phyloP scores from a whole-genome alignment of 2,329 filamentous ascomycete species.

The Neonectria ditissima region DNA sequence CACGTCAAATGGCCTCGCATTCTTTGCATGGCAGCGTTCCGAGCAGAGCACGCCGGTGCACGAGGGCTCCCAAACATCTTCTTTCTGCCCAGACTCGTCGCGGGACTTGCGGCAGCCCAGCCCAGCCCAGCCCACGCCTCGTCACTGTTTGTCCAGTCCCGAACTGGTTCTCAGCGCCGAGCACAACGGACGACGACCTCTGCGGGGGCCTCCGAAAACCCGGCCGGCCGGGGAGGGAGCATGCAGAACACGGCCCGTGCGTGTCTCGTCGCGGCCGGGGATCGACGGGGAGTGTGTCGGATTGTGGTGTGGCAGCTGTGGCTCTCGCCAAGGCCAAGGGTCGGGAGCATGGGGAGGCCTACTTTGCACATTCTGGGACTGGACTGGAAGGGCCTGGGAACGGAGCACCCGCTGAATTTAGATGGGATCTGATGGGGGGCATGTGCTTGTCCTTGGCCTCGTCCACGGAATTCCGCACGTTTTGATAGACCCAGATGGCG shows the following conservation, averaged over 20 bases:
- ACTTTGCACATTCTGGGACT: too few species aligned
- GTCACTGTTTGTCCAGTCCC: slow-evolving; percentile 37
- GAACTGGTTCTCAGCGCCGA: slow-evolving; percentile 38
- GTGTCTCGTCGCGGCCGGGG: slow-evolving; percentile 40
- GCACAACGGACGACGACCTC: slow-evolving; percentile 32
- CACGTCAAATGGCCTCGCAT: slow-evolving; percentile 5
- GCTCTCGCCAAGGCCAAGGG: slow-evolving; percentile 24
- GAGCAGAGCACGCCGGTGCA: slow-evolving; percentile 9
- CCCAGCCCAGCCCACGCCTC: not conserved
- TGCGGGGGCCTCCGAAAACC: slow-evolving; percentile 31
- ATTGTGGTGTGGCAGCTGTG: slow-evolving; percentile 46
- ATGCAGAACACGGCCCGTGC: slow-evolving; percentile 39
- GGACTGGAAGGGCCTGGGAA: slow-evolving; percentile 1
- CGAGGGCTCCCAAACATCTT: slow-evolving; percentile 15
- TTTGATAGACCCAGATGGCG: slow-evolving; percentile 16
- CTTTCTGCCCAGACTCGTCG: slow-evolving; percentile 5
- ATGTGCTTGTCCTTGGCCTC: not conserved
- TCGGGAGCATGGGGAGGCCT: slow-evolving; percentile 12
- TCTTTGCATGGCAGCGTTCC: slow-evolving; percentile 17
- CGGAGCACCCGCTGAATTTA: slow-evolving; percentile 19
- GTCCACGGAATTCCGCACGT: not conserved
- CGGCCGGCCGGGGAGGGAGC: slow-evolving; percentile 28
- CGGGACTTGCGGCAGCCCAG: slow-evolving; percentile 13
- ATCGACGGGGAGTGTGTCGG: slow-evolving; percentile 35
- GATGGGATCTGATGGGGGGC: slow-evolving; percentile 8